Conservation (phyloP, 2,329 filamentous ascomycete species). For the Ophiocordyceps camponoti-leonardi region DNA sequence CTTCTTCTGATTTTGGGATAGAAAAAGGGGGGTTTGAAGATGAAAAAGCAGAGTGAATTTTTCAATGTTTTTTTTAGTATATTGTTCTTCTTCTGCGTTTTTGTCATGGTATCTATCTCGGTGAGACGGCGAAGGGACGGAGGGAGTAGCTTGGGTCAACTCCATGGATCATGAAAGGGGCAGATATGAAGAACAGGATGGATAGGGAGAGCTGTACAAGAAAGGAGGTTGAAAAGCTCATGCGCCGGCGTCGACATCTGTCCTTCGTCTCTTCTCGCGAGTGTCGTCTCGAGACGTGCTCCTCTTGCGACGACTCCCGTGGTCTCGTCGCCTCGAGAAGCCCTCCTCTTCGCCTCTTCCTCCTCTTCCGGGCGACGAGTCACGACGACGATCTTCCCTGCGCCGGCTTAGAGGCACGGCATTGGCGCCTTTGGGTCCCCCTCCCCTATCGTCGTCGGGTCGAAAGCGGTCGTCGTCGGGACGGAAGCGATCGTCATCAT, state of each 20-base stretch:
- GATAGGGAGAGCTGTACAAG: not conserved
- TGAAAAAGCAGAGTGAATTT: not conserved
- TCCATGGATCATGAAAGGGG: too few relatives aligned
- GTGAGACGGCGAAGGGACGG: too few relatives aligned
- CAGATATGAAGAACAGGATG: too few relatives aligned
- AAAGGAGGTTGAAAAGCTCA: conserved; percentile 3
- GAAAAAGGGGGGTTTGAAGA: not conserved
- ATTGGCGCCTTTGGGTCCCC: conserved; percentile 47
- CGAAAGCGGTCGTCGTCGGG: conserved; percentile 22
- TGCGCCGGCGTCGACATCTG: conserved; percentile 22
- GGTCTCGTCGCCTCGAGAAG: conserved; percentile 26
- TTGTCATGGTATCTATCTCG: too few relatives aligned
- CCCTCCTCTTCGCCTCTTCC: not conserved
- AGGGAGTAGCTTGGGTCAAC: too few relatives aligned
- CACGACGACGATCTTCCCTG: conserved; percentile 7
- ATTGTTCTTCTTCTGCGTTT: too few relatives aligned
- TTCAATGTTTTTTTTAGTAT: too few relatives aligned
- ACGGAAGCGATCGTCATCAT: conserved; percentile 37
- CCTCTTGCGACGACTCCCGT: conserved; percentile 35
- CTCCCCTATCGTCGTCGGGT: conserved; percentile 15
- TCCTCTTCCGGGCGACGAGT: not conserved
- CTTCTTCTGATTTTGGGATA: not conserved
- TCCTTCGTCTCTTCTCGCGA: conserved; percentile 40
- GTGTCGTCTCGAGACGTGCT: conserved; percentile 39
- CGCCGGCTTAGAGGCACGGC: conserved; percentile 45